A percentile compares a stretch with the other conserved stretches of the same genome.
These are phyloP conservation scores for Macrolepiota albuminosa DNA, from an alignment of 768 basidiomycete genomes.

Conservation along the genomic window DNA sequence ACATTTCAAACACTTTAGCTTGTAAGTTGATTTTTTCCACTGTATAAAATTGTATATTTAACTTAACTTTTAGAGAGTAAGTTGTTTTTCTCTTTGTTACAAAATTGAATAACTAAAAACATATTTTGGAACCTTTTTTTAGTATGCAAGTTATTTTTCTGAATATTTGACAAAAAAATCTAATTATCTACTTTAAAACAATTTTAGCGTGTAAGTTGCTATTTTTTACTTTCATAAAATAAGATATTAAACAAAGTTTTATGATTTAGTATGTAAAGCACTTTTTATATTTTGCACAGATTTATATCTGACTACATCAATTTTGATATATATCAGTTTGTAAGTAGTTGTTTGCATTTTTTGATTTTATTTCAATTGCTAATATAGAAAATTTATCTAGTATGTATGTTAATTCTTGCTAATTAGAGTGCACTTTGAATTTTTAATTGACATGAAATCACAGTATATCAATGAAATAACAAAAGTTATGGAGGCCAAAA, in stretches of 20 bases:
- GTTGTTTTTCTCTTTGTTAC: not conserved
- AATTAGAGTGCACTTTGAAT: accelerated
- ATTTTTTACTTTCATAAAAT: not conserved
- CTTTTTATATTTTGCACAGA: not conserved
- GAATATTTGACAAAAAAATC: not conserved
- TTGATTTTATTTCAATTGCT: not conserved
- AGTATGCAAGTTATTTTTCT: not conserved
- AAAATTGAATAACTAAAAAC: not conserved
- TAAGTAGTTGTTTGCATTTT: not conserved
- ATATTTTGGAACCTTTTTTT: not conserved
- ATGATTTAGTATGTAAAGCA: not conserved
- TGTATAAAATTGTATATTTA: accelerated
- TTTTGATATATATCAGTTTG: not conserved
- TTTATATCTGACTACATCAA: not conserved
- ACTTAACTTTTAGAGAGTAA: not conserved
- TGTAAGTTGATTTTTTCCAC: not conserved
- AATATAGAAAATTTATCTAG: not conserved
- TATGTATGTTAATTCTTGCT: not conserved
- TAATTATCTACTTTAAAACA: not conserved
- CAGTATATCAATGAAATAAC: not conserved
- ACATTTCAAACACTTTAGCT: not conserved
- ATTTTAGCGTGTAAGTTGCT: not conserved
- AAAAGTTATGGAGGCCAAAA: not conserved
- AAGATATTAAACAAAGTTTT: not conserved
- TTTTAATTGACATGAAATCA: not conserved